Evolutionary conservation across 257 asterid species (phyloP).

Genomic region (Gentiana macrophylla): DNA sequence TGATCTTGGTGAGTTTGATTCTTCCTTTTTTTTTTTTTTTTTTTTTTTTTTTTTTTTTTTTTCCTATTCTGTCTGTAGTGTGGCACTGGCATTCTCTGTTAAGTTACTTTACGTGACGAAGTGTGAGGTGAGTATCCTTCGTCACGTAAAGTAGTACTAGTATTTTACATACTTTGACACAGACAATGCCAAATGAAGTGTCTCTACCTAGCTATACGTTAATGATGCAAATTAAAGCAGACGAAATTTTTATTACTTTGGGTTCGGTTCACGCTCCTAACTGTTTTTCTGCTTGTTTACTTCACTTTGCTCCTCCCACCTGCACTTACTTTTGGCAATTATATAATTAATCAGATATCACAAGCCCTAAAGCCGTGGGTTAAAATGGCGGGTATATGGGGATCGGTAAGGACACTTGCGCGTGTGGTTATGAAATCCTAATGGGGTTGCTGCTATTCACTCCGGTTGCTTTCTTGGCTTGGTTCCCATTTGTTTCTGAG

Average conservation of each 20-base stretch:
- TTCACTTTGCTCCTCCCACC: background rate
- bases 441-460: constrained; percentile 79
- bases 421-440: constrained; percentile 65
- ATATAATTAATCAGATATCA: constrained; percentile 45
- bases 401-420: constrained; percentile 68
- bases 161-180: no score
- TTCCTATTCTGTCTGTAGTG: no score
- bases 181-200: no score
- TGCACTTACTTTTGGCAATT: background rate
- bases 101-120: no score
- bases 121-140: no score
- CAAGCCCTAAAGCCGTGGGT: constrained; percentile 66
- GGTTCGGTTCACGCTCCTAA: background rate
- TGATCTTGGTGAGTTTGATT: constrained; percentile 54
- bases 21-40: background rate
- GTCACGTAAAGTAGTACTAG: no score
- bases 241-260: background rate
- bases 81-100: no score
- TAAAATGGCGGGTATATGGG: constrained; percentile 51
- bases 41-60: background rate
- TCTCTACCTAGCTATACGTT: no score
- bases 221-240: background rate
- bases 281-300: no score
- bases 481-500: constrained; percentile 99
- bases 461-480: constrained; percentile 93